Base-by-base conservation (phyloP, 2,329 filamentous ascomycete genomes). In the Aspergillus puulaauensis region DNA sequence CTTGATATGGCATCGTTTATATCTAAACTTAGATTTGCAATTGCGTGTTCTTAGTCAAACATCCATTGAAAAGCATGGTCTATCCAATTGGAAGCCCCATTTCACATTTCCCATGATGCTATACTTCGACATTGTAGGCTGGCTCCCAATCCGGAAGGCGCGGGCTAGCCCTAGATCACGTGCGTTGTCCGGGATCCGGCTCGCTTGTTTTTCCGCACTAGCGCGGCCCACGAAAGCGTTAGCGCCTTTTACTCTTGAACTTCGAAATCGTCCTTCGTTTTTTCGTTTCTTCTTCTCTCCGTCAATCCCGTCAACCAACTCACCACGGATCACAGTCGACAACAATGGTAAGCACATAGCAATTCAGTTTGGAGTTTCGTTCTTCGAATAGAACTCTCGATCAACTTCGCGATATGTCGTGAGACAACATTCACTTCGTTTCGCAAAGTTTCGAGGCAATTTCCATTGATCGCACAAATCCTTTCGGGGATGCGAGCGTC, bases 281-380 rank as follows among this genome's bases (percentile, higher is more conserved):
- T 64, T 62, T 67, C 61, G 63, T 64, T 60, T 49, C 63, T 62
- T 70, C 67, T 61, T 67, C 64, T 66, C 61, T 68, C 66, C 70
- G 75, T 73, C 75, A 76, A 73, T 64, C 72, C 75, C 75, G 77
- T 74, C 75, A 73, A 73, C 70, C 76, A 79, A 73, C 77, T 72
- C 75, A 50, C 57, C 54, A 75, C 78, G 77, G 78, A 80, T 77
- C 76, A 75, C 78, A 76, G 75, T 78, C 76, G 79, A 79, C 79
- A 76, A 80, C 41, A 77, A 86, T 86, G 84, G 84, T 87, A 86
- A 86, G 84, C 80, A 79, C 66, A 66, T 77, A 79, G 71, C 78
- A 77, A 75, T 74, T 71, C 73, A 66, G 27, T 63, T 60, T 56
- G 49, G 64, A 64, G 54, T 66, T 60, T 61, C 60, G 24, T 61